Evolutionary conservation across 2,329 filamentous ascomycete genomes (phyloP).

Genomic region (Dothideomycetes sp.): DNA sequence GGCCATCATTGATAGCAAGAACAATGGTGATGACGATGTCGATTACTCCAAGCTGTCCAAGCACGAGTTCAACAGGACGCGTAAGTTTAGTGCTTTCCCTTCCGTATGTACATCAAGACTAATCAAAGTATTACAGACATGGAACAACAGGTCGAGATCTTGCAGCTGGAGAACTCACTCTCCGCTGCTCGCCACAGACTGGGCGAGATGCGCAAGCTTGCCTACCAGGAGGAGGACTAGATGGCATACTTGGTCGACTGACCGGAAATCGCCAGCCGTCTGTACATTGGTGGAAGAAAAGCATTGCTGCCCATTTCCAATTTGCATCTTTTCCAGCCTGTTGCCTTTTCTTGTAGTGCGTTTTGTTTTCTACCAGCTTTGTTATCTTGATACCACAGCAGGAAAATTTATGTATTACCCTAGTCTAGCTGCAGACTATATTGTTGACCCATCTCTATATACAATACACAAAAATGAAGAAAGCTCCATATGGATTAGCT

Average conservation of each 20-base stretch:
- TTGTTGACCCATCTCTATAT: too few species aligned
- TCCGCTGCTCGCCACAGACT: slow-evolving; percentile 68
- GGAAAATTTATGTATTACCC: background rate
- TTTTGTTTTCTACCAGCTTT: background rate
- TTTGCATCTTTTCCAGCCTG: too few species aligned
- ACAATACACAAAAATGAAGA: too few species aligned
- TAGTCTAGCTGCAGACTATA: background rate
- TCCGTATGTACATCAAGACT: slow-evolving; percentile 1
- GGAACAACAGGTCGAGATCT: slow-evolving; percentile 70
- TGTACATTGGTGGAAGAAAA: too few species aligned
- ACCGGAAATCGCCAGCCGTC: too few species aligned
- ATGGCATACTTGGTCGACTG: too few species aligned
- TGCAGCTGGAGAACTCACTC: slow-evolving; percentile 85
- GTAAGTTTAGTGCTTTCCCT: slow-evolving; percentile 42
- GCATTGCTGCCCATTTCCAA: too few species aligned
- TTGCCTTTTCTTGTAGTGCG: too few species aligned
- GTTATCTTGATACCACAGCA: background rate
- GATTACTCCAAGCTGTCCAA: slow-evolving; percentile 82
- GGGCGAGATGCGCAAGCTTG: slow-evolving; percentile 97
- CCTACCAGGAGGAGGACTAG: slow-evolving; percentile 64
- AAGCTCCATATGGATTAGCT: too few species aligned
- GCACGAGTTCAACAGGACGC: slow-evolving; percentile 98
- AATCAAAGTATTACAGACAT: slow-evolving; percentile 7
- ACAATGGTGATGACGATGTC: slow-evolving; percentile 64
- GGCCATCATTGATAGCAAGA: slow-evolving; percentile 78